These are phyloP conservation scores for Scheffersomyces insectosa DNA, from an alignment of 1,139 yeast species.

Conservation along the genomic window DNA sequence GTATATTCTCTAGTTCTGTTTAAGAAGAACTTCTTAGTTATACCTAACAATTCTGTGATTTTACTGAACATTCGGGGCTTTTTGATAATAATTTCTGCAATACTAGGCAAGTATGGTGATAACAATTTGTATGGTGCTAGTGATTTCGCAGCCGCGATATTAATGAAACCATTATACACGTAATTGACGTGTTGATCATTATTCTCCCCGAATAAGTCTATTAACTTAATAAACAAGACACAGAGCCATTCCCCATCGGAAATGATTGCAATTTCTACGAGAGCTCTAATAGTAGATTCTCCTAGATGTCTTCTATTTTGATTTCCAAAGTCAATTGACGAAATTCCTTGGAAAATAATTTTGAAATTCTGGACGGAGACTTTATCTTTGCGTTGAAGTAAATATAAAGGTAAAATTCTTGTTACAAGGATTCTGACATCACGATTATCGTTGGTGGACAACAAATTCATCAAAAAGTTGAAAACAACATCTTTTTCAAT, in stretches of 20 bases:
- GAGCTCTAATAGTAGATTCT: slow-evolving; percentile 62
- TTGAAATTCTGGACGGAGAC: slow-evolving; percentile 38
- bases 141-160: slow-evolving; percentile 44
- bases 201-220: slow-evolving; percentile 59
- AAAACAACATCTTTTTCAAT: slow-evolving; percentile 22
- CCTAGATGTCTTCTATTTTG: slow-evolving; percentile 41
- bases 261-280: slow-evolving; percentile 61
- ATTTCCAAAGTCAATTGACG: slow-evolving; percentile 35
- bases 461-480: slow-evolving; percentile 20
- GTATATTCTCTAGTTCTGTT: slow-evolving; percentile 71
- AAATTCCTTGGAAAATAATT: slow-evolving; percentile 32
- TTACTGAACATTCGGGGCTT: slow-evolving; percentile 57
- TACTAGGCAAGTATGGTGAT: slow-evolving; percentile 75
- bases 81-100: slow-evolving; percentile 67
- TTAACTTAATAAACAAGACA: slow-evolving; percentile 56
- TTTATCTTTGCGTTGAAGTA: slow-evolving; percentile 36
- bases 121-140: slow-evolving; percentile 69
- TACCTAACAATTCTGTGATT: slow-evolving; percentile 65
- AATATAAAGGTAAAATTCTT: slow-evolving; percentile 46
- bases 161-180: slow-evolving; percentile 58
- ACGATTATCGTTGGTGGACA: slow-evolving; percentile 38
- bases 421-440: slow-evolving; percentile 54
- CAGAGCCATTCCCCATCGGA: slow-evolving; percentile 65
- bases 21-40: slow-evolving; percentile 62
- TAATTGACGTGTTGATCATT: slow-evolving; percentile 65